Evolutionary conservation across 805 yeast species (phyloP).

Genomic region (Candida saitoana): DNA sequence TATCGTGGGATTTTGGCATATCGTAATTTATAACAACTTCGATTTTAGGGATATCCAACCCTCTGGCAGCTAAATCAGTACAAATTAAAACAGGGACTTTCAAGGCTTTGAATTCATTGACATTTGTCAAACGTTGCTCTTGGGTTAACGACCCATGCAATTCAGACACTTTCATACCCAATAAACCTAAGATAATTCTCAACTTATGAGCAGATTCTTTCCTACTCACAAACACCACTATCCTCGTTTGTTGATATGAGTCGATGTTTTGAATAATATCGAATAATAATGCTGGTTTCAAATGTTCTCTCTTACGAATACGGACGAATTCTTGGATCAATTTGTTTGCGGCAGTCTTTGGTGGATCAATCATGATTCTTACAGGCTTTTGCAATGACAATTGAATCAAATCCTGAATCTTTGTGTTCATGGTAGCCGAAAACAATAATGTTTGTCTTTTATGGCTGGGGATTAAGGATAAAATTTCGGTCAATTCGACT

Average conservation of each 20-base stretch:
- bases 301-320: slow-evolving; percentile 79
- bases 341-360: slow-evolving; percentile 89
- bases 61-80: slow-evolving; percentile 98
- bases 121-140: slow-evolving; percentile 87
- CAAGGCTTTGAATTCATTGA: slow-evolving; percentile 75
- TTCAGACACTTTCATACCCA: slow-evolving; percentile 76
- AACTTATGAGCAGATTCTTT: slow-evolving; percentile 87
- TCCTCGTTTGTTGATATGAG: slow-evolving; percentile 58
- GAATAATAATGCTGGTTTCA: slow-evolving; percentile 79
- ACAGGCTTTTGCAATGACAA: slow-evolving; percentile 88
- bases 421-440: slow-evolving; percentile 97
- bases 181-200: slow-evolving; percentile 67
- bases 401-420: slow-evolving; percentile 81
- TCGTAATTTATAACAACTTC: slow-evolving; percentile 92
- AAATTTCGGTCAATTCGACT: slow-evolving; percentile 85
- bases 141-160: slow-evolving; percentile 81
- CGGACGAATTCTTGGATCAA: slow-evolving; percentile 92
- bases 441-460: slow-evolving; percentile 91
- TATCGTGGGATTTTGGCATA: slow-evolving; percentile 89
- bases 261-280: slow-evolving; percentile 67
- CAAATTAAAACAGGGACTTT: slow-evolving; percentile 85
- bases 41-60: slow-evolving; percentile 97
- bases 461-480: slow-evolving; percentile 73
- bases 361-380: slow-evolving; percentile 93
- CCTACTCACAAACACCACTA: slow-evolving; percentile 87